Evolutionary conservation across 73 alveolate species (phyloP), one percentile per base, ranked within the genome.

Genomic region (Paramecium octaurelia): DNA sequence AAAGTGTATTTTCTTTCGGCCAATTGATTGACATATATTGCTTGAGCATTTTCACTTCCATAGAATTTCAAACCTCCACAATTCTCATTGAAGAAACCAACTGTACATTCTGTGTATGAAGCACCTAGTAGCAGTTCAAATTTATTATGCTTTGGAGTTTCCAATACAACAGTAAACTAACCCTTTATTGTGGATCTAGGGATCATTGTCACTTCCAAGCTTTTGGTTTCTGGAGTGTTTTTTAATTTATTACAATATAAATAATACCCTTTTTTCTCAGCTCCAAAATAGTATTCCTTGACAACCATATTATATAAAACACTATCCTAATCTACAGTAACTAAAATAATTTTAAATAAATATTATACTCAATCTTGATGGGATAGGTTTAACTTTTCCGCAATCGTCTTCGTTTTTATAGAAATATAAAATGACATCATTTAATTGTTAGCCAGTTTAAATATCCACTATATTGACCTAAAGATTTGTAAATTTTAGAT

Each of bases 221-320:
- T 73, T 29, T 31, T 73, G 8, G 57, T 12, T 73, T 80, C 29
- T 20, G 43, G 23, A 44, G 46, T 42, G 11, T 31, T 44, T 20
- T 40, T 44, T 35, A 80, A 40, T 35, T 80, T 80, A 20, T 48
- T 80, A 11, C 91, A 80, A 80, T 31, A 80, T 80, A 31, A 48
- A 80, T 80, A 80, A 46, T 80, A 80, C 3, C 91, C 91, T 44
- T 48, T 42, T 46, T 80, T 80, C 24, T 42, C 91, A 43, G 91
- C 91, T 18, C 91, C 91, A 80, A 43, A 80, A 35, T 42, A 80
- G 18, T 80, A 80, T 24, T 42, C 75, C 44, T 80, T 80, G 9
- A 31, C 70, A 46, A 80, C 73, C 73, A 80, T 31, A 48, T 80
- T 80, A 20, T 80, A 44, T 36, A 73, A 27, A 24, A 46, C 8